Conservation (phyloP, 345 rosid species). For the Aquilaria sinensis region DNA sequence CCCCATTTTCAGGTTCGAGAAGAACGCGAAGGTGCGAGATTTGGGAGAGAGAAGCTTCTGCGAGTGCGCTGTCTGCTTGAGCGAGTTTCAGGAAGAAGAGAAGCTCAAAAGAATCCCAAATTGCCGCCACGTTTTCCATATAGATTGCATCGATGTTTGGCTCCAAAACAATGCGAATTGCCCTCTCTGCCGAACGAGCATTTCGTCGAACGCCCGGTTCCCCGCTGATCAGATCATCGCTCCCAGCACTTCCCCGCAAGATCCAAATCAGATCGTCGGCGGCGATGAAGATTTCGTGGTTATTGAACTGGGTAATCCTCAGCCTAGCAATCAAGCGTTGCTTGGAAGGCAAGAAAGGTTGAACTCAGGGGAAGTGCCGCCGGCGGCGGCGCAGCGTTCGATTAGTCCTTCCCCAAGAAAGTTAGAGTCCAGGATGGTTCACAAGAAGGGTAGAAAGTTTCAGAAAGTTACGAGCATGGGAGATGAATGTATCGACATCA, state of each 20-base stretch:
- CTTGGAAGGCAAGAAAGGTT: constrained; percentile 38
- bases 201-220: constrained; percentile 39
- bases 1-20: constrained; percentile 71
- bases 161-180: constrained; percentile 87
- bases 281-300: constrained; percentile 67
- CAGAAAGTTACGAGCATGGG: constrained; percentile 70
- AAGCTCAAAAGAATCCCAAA: constrained; percentile 63
- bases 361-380: constrained; percentile 26
- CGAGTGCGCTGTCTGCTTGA: constrained; percentile 81
- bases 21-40: constrained; percentile 21
- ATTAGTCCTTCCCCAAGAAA: constrained; percentile 32
- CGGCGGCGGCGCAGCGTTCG: constrained; percentile 13
- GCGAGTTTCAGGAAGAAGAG: constrained; percentile 81
- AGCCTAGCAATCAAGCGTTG: constrained; percentile 23
- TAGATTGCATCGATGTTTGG: constrained; percentile 92
- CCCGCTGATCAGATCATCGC: constrained; percentile 28
- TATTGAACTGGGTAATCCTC: constrained; percentile 48
- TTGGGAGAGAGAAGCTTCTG: constrained; percentile 32
- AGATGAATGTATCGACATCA: constrained; percentile 68
- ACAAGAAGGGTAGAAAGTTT: constrained; percentile 34
- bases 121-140: constrained; percentile 80
- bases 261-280: constrained; percentile 27
- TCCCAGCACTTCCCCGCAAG: constrained; percentile 42
- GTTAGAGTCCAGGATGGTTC: constrained; percentile 27
- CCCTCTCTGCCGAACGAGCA: constrained; percentile 76